Base-by-base conservation (phyloP, 2,329 filamentous ascomycete species). In the Aschersonia sp. region DNA sequence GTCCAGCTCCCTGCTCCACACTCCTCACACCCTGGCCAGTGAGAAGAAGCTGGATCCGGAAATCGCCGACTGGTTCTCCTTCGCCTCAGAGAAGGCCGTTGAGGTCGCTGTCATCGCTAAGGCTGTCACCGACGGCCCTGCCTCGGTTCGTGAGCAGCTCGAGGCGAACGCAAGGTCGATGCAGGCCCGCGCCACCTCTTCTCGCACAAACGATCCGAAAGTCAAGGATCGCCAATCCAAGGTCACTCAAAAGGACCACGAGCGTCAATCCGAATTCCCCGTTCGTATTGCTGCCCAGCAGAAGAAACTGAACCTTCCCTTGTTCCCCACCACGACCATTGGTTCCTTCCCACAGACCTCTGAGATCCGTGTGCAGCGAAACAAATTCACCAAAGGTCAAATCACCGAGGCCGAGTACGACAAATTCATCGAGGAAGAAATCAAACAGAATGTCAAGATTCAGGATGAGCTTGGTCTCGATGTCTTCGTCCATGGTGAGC, bases 341-440 rank as follows among this genome's bases (percentile, higher is more conserved):
- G 92, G 92, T 58, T 97, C 90, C 49, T 98, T 98, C 86, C 92
- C 92, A 58, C 92, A 98, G 78, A 98, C 92, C 68, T 89, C 90
- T 78, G 87, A 97, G 70, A 98, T 98, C 73, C 88, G 92, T 73
- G 73, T 94, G 60, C 82, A 89, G 73, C 86, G 92, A 64, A 94
- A 92, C 81, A 95, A 92, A 79, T 87, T 96, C 76, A 94, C 89
- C 78, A 98, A 98, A 83, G 85, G 85, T 64, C 89, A 97, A 71
- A 97, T 98, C 69, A 89, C 83, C 46, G 76, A 82, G 59, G 78
- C 83, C 64, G 74, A 97, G 74, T 98, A 98, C 71, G 92, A 98
- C 75, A 85, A 87, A 70, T 98, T 98, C 79, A 98, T 98, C 60
- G 87, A 97, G 79, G 85, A 94, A 78, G 92, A 98, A 80, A 98